Conservation (phyloP, 108 stramenopile genomes). For the Cylindrotheca closterium region DNA sequence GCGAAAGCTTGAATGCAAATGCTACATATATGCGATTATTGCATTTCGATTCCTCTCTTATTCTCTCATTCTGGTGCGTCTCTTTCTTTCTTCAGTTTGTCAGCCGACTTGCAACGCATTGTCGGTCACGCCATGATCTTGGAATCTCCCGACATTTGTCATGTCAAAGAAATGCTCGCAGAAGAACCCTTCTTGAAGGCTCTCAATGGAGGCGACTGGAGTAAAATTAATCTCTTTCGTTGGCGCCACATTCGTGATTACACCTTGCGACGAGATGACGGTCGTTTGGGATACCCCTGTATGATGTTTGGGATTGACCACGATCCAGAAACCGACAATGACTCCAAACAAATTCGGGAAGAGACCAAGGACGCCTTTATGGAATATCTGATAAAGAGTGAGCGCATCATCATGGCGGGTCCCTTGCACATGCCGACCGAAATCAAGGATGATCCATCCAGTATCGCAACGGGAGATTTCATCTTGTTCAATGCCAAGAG, state of each 20-base stretch:
- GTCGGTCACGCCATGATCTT: constrained; percentile 78
- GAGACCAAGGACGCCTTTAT: constrained; percentile 47
- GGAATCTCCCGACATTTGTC: constrained; percentile 65
- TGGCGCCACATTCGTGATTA: constrained; percentile 88
- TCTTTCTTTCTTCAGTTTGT: constrained; percentile 43
- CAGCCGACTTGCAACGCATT: constrained; percentile 67
- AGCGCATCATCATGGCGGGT: constrained; percentile 69
- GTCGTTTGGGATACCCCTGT: constrained; percentile 67
- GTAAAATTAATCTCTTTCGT: constrained; percentile 66
- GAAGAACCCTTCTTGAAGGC: constrained; percentile 68
- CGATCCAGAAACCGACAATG: constrained; percentile 43
- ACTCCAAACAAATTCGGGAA: constrained; percentile 31
- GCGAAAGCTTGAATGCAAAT: not conserved
- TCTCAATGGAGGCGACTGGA: constrained; percentile 53
- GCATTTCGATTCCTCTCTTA: no score
- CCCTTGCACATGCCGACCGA: constrained; percentile 74
- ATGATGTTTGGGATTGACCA: constrained; percentile 68
- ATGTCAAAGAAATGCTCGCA: constrained; percentile 58
- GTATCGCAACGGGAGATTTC: constrained; percentile 67
- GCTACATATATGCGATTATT: no score
- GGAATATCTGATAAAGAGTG: constrained; percentile 76
- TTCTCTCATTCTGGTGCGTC: not conserved
- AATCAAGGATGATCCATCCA: constrained; percentile 67
- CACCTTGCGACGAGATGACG: constrained; percentile 73
- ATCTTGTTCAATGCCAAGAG: constrained; percentile 79